These are phyloP conservation scores for Calonectria henricotiae DNA, from an alignment of 2,329 filamentous ascomycete species.

Conservation along the genomic window DNA sequence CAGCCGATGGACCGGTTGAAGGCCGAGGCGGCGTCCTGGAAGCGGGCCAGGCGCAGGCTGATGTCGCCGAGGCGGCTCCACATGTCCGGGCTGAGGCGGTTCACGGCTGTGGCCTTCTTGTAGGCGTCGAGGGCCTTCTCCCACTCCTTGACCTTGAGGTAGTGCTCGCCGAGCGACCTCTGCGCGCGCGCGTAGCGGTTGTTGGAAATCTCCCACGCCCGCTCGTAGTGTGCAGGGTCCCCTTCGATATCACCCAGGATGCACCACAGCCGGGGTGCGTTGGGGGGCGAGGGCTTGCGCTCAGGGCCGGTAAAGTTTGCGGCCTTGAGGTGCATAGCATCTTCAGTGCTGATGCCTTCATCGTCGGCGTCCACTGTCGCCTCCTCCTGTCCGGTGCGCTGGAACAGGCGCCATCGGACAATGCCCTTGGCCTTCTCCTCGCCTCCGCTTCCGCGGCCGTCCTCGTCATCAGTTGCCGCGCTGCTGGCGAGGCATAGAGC, in stretches of 20 bases:
- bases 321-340: conserved; percentile 72
- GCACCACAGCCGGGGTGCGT: conserved; percentile 91
- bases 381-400: conserved; percentile 66
- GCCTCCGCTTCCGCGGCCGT: conserved; percentile 69
- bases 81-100: conserved; percentile 84
- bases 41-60: conserved; percentile 83
- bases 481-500: conserved; percentile 86
- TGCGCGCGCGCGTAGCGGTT: conserved; percentile 89
- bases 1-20: conserved; percentile 86
- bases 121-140: conserved; percentile 84
- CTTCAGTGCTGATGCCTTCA: conserved; percentile 64
- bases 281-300: conserved; percentile 79
- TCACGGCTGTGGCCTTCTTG: conserved; percentile 81
- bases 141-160: conserved; percentile 78
- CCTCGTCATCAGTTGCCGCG: conserved; percentile 72
- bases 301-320: conserved; percentile 75
- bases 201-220: conserved; percentile 90
- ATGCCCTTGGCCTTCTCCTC: conserved; percentile 88
- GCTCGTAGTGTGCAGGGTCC: conserved; percentile 82
- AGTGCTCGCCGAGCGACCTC: conserved; percentile 86
- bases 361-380: conserved; percentile 64
- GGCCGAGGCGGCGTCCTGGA: conserved; percentile 84
- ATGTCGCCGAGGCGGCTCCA: conserved; percentile 96
- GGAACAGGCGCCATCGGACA: conserved; percentile 85
- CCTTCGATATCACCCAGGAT: conserved; percentile 93